Conservation (phyloP, 495 filamentous ascomycete genomes). For the Daldinia decipiens region DNA sequence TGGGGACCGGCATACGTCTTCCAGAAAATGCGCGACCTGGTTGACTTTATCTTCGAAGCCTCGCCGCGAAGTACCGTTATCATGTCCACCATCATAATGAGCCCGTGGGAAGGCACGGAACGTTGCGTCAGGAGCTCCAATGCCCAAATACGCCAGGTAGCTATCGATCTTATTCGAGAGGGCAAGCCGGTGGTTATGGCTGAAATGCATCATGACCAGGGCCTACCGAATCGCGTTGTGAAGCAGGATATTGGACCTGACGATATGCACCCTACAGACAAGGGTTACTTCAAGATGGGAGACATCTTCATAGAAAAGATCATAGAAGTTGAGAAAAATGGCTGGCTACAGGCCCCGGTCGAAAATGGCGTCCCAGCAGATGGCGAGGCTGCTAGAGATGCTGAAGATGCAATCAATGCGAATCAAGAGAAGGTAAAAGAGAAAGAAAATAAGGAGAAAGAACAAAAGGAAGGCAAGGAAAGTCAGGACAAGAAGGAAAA, state of each 20-base stretch:
- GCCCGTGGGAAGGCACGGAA: constrained; percentile 47
- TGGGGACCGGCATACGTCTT: constrained; percentile 44
- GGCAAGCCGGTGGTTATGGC: constrained; percentile 46
- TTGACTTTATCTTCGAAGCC: constrained; percentile 45
- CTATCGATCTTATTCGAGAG: constrained; percentile 51
- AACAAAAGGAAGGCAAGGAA: constrained; percentile 1
- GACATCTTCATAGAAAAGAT: constrained; percentile 57
- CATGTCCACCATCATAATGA: constrained; percentile 43
- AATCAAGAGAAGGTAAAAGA: constrained; percentile 28
- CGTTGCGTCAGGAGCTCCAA: constrained; percentile 49
- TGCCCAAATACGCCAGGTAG: constrained; percentile 50
- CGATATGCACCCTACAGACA: constrained; percentile 56
- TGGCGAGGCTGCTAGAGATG: constrained; percentile 46
- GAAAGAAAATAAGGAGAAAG: constrained; percentile 19
- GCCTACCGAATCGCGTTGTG: constrained; percentile 45
- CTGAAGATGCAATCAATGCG: constrained; percentile 42
- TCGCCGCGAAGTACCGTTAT: constrained; percentile 46
- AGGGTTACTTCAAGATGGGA: constrained; percentile 60
- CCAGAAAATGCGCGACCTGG: constrained; percentile 44
- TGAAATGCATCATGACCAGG: constrained; percentile 44
- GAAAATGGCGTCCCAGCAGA: constrained; percentile 49
- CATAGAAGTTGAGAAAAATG: constrained; percentile 48
- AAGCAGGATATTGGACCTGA: constrained; percentile 42
- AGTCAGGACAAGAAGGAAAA: constrained; percentile 5
- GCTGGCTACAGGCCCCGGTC: constrained; percentile 50